Conservation (phyloP, 495 filamentous ascomycete species). For the Emericellopsis terricola region DNA sequence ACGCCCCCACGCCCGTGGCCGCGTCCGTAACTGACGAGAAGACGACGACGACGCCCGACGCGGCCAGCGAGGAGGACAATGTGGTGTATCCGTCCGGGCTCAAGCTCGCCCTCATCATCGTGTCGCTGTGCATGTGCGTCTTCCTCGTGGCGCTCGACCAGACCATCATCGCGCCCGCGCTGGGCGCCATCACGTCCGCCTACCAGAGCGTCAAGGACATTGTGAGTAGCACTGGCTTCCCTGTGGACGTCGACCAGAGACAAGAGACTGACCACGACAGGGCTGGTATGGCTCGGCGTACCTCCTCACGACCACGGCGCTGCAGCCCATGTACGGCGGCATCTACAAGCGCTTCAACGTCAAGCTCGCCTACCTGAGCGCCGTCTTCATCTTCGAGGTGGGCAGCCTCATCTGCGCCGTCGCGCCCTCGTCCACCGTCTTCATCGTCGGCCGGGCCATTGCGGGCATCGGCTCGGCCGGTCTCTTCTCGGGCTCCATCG, state of each 20-base stretch:
- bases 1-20: background rate
- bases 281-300: slow-evolving; percentile 38
- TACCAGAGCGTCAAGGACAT: slow-evolving; percentile 26
- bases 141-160: slow-evolving; percentile 49
- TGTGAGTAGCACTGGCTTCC: slow-evolving; percentile 2
- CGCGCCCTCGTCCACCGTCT: slow-evolving; percentile 27
- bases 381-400: slow-evolving; percentile 27
- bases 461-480: slow-evolving; percentile 34
- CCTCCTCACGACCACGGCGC: slow-evolving; percentile 33
- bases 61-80: background rate
- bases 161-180: slow-evolving; percentile 42
- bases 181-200: slow-evolving; percentile 28
- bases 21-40: background rate
- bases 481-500: slow-evolving; percentile 32
- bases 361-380: slow-evolving; percentile 29
- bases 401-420: slow-evolving; percentile 33
- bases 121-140: slow-evolving; percentile 29
- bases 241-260: background rate
- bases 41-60: too few species aligned
- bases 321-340: slow-evolving; percentile 35
- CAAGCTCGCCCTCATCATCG: slow-evolving; percentile 26
- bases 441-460: slow-evolving; percentile 35
- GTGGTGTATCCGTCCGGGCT: slow-evolving; percentile 24
- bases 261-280: too few species aligned
- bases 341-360: slow-evolving; percentile 33